Evolutionary conservation across 805 yeast genomes (phyloP), one percentile per base, ranked within the genome.

Genomic region (Myxozyma nipponensis): DNA sequence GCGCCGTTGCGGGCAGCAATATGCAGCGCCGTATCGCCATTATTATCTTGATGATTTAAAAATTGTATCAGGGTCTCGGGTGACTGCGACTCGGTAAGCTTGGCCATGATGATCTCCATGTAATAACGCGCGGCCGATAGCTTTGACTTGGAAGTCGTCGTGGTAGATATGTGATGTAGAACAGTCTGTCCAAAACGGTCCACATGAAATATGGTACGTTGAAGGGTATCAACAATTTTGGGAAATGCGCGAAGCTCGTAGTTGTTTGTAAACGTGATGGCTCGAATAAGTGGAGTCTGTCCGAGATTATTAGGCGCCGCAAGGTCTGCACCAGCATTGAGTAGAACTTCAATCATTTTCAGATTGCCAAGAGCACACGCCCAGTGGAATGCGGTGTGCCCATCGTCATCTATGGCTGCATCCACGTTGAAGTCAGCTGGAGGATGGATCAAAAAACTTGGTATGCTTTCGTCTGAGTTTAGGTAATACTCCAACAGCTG

Each of bases 361-460:
- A 84, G 69, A 64, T 83, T 86, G 2, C 98, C 98, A 78, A 93
- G 88, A 0, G 98, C 85, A 53, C 97, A 88, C 0, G 98, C 95
- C 97, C 98, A 93, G 68, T 93, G 98, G 59, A 93, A 81, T 1
- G 95, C 84, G 0, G 96, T 86, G 64, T 93, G 95, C 1, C 96
- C 95, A 63, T 93, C 97, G 51, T 86, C 90, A 65, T 93, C 98
- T 23, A 93, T 86, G 3, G 88, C 82, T 46, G 84, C 86, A 70
- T 83, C 77, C 54, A 86, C 76, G 57, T 85, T 79, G 60, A 84
- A 82, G 47, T 78, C 83, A 22, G 76, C 72, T 1, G 85, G 82
- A 0, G 87, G 83, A 57, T 79, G 74, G 35, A 76, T 70, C 15
- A 86, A 70, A 62, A 85, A 81, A 22, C 76, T 79, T 0, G 95